Base-by-base conservation (phyloP, 116 monocot species). In the Dioscorea cayenensis region DNA sequence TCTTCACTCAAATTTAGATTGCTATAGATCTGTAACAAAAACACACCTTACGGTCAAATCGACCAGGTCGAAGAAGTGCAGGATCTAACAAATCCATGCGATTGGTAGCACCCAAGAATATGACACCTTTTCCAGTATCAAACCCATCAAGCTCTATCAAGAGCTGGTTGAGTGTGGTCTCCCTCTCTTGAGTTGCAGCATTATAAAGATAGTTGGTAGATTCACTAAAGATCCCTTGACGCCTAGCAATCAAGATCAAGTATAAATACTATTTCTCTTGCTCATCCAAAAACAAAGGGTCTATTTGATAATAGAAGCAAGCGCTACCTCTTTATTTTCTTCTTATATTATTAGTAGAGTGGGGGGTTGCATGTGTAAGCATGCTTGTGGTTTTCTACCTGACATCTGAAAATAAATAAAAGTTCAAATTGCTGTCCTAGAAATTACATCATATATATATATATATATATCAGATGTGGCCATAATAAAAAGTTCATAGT, bases 131-230 rank as follows among this genome's bases (percentile, higher is more conserved):
- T 72, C 86, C 89, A 60, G 92, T 92, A 78, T 89, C 92, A 89
- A 92, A 92, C 19, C 92, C 92, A 86, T 92, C 89, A 67, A 92
- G 86, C 74, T 92, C 92, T 78, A 92, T 89, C 69, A 92, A 51
- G 10, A 92, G 86, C 70, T 92, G 92, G 73, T 92, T 92, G 37
- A 92, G 89, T 43, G 92, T 92, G 73, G 89, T 92, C 66, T 92
- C 92, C 55, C 92, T 79, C 78, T 92, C 92, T 79, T 92, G 89
- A 66, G 89, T 92, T 65, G 89, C 92, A 75, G 92, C 89, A 86
- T 92, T 89, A 62, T 89, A 92, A 12, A 86, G 72, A 37, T 84
- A 68, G 61, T 89, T 66, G 36, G 86, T 86, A 37, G 92, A 92
- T 75, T 92, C 92, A 71, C 76, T 86, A 74, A 89, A 89, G 78